These are phyloP conservation scores for Quercus gilva DNA, from an alignment of 306 rosid species.

Conservation along the genomic window DNA sequence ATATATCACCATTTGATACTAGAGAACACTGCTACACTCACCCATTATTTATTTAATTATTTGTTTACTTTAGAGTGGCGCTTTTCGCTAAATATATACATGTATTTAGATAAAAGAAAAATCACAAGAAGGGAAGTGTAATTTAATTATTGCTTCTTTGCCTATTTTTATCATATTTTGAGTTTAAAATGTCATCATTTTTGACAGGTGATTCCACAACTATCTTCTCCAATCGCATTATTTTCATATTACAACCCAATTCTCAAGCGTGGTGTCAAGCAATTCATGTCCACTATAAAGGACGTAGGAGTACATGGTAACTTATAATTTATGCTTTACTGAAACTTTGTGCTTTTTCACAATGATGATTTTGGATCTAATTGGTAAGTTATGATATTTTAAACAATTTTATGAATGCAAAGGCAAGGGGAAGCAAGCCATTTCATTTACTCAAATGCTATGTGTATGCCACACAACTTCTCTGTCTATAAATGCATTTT, in stretches of 20 bases:
- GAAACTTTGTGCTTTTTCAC: not conserved
- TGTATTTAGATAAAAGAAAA: not conserved
- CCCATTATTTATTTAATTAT: not conserved
- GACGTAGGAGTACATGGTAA: conserved; percentile 79
- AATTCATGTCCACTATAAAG: conserved; percentile 67
- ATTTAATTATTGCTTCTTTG: not conserved
- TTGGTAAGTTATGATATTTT: conserved; percentile 1
- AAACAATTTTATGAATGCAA: conserved; percentile 5
- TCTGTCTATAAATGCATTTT: not conserved
- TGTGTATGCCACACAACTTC: not conserved
- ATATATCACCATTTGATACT: not conserved
- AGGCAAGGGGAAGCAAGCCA: not conserved
- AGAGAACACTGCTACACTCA: not conserved
- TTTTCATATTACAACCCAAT: conserved; percentile 90
- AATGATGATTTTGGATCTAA: conserved; percentile 3
- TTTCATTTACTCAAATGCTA: conserved; percentile 4
- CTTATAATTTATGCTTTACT: conserved; percentile 19
- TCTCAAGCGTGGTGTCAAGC: conserved; percentile 74
- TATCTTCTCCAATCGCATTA: conserved; percentile 83
- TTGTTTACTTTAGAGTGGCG: not conserved
- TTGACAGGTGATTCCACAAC: conserved; percentile 73
- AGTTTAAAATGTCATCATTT: conserved; percentile 1
- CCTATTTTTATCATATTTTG: not conserved
- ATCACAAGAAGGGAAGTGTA: not conserved
- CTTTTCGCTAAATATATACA: not conserved